These are phyloP conservation scores for Fusarium mundagurra DNA, from an alignment of 2,329 filamentous ascomycete species.

Conservation along the genomic window DNA sequence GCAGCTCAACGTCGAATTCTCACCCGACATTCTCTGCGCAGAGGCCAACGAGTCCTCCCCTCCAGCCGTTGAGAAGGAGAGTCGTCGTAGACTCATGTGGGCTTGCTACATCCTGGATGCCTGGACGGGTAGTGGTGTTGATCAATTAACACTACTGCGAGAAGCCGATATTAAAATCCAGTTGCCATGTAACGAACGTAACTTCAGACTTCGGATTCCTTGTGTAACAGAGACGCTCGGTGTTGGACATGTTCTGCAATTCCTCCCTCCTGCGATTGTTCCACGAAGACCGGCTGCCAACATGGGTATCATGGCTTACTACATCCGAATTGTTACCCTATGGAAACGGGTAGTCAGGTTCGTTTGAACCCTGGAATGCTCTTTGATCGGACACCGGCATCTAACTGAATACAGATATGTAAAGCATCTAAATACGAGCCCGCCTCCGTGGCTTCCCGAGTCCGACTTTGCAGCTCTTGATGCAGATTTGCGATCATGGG, in stretches of 20 bases:
- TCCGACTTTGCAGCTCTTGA: constrained; percentile 55
- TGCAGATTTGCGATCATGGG: constrained; percentile 53
- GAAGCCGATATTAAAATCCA: constrained; percentile 55
- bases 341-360: constrained; percentile 54
- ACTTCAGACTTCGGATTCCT: constrained; percentile 53
- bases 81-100: constrained; percentile 54
- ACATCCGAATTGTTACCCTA: constrained; percentile 53
- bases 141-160: constrained; percentile 52
- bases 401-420: constrained; percentile 49
- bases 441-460: constrained; percentile 55
- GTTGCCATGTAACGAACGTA: constrained; percentile 53
- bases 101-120: constrained; percentile 54
- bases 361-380: constrained; percentile 20
- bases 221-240: constrained; percentile 53
- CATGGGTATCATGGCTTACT: constrained; percentile 57
- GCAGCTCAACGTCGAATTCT: constrained; percentile 52
- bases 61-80: constrained; percentile 51
- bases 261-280: constrained; percentile 52
- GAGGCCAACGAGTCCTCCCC: constrained; percentile 45
- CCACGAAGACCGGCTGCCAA: constrained; percentile 53
- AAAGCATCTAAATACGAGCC: constrained; percentile 51
- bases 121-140: constrained; percentile 52
- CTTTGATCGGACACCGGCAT: background rate
- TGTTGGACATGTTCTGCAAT: constrained; percentile 53
- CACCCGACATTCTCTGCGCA: constrained; percentile 51